Conservation (phyloP, 1,284 basidiomycete genomes). For the Tranzscheliella williamsii region DNA sequence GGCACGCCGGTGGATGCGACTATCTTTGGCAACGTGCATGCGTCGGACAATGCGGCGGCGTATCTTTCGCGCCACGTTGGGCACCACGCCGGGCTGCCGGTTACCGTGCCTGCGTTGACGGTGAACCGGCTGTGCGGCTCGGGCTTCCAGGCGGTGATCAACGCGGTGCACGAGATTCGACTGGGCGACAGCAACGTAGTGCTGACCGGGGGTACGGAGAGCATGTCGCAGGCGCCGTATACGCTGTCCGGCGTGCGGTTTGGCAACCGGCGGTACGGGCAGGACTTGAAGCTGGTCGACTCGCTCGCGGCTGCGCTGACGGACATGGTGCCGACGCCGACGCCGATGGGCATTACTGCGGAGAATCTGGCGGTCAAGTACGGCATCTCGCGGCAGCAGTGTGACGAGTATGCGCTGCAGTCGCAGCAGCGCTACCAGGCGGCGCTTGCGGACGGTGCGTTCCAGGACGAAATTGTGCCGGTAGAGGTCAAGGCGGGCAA, state of each 20-base stretch:
- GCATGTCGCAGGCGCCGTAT: slow-evolving; percentile 88
- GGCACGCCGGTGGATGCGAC: slow-evolving; percentile 62
- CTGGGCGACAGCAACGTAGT: slow-evolving; percentile 83
- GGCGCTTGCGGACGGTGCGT: slow-evolving; percentile 63
- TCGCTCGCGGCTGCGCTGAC: slow-evolving; percentile 65
- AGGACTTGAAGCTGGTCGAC: slow-evolving; percentile 67
- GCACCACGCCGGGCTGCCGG: slow-evolving; percentile 73
- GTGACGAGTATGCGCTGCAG: slow-evolving; percentile 68
- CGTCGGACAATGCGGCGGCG: slow-evolving; percentile 70
- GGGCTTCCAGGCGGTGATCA: slow-evolving; percentile 90
- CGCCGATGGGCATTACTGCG: slow-evolving; percentile 72
- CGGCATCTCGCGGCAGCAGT: slow-evolving; percentile 79
- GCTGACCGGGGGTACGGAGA: slow-evolving; percentile 94
- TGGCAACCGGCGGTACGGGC: slow-evolving; percentile 62
- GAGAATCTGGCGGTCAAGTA: slow-evolving; percentile 84
- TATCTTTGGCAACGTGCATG: slow-evolving; percentile 58
- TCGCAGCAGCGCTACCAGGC: slow-evolving; percentile 61
- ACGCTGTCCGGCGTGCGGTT: slow-evolving; percentile 61
- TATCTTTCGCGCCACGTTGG: slow-evolving; percentile 94
- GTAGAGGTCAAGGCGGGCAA: slow-evolving; percentile 60
- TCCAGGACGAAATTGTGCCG: slow-evolving; percentile 62
- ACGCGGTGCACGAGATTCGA: slow-evolving; percentile 86
- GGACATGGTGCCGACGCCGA: slow-evolving; percentile 65
- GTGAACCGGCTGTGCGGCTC: slow-evolving; percentile 86
- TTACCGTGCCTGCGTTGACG: slow-evolving; percentile 66